Percentiles rank a stretch among this genome's conserved stretches.
Conservation (phyloP, 2,329 filamentous ascomycete genomes). For the Cordyceps tenuipes region DNA sequence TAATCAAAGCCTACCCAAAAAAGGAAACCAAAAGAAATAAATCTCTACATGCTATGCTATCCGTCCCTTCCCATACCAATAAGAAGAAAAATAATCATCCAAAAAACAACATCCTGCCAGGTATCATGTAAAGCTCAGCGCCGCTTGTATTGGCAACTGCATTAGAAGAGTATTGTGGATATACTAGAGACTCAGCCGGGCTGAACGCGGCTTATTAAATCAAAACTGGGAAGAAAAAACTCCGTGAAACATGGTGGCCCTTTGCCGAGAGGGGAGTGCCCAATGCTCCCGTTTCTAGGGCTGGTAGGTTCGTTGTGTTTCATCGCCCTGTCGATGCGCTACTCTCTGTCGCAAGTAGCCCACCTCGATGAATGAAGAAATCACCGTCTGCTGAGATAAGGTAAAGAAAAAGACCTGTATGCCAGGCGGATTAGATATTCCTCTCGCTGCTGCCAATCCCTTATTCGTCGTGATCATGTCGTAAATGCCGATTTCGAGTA, state of each 20-base stretch:
- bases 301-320: slow-evolving; percentile 1
- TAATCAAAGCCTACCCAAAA: neutral
- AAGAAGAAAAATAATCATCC: neutral
- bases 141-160: neutral
- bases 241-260: neutral
- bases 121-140: neutral
- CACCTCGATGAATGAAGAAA: neutral
- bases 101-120: neutral
- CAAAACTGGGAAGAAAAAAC: neutral
- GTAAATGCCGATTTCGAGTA: neutral
- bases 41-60: slow-evolving; percentile 6
- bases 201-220: neutral
- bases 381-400: neutral
- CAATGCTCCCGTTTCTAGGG: neutral
- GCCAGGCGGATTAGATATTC: too few species aligned
- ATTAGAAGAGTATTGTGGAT: neutral
- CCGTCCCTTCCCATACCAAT: neutral
- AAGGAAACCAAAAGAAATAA: neutral
- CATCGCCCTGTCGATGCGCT: neutral
- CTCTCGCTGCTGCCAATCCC: too few species aligned
- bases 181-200: neutral
- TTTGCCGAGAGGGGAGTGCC: neutral
- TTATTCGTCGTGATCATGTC: neutral
- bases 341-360: neutral
- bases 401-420: neutral